Evolutionary conservation across 371 early-diverging fungal species (phyloP).

Genomic region (Dinochytrium kinnereticum): DNA sequence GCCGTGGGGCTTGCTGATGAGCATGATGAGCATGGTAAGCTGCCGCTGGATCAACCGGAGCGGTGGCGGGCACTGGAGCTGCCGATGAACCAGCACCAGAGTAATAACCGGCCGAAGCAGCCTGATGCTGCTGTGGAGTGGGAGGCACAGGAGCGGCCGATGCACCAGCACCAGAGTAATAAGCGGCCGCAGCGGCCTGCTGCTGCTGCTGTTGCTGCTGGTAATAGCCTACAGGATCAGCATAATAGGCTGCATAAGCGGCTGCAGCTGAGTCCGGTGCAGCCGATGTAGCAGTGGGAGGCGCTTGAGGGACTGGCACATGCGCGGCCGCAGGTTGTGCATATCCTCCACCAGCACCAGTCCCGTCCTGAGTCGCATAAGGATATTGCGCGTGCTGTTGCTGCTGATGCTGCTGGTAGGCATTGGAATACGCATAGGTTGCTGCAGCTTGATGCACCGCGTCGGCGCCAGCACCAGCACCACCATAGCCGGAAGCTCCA

Average conservation of each 20-base stretch:
- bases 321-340: too few relatives aligned
- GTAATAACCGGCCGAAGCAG: neutral
- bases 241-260: constrained; percentile 1
- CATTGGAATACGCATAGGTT: neutral
- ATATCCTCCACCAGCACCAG: too few relatives aligned
- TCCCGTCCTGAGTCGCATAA: neutral
- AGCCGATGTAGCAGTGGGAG: neutral
- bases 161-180: neutral
- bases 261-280: neutral
- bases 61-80: neutral
- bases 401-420: constrained; percentile 3
- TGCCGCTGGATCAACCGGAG: neutral
- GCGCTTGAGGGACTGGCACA: too few relatives aligned
- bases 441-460: neutral
- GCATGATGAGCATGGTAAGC: too few relatives aligned
- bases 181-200: neutral
- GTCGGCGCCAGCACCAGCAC: neutral
- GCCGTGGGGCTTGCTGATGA: neutral
- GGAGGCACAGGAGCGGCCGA: neutral
- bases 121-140: neutral
- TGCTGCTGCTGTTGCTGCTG: constrained; percentile 13
- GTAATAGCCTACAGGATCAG: neutral
- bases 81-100: neutral
- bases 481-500: neutral
- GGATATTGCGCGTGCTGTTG: neutral